These are phyloP conservation scores for Hypoxylon crocopeplum DNA, from an alignment of 495 filamentous ascomycete genomes.

Conservation along the genomic window DNA sequence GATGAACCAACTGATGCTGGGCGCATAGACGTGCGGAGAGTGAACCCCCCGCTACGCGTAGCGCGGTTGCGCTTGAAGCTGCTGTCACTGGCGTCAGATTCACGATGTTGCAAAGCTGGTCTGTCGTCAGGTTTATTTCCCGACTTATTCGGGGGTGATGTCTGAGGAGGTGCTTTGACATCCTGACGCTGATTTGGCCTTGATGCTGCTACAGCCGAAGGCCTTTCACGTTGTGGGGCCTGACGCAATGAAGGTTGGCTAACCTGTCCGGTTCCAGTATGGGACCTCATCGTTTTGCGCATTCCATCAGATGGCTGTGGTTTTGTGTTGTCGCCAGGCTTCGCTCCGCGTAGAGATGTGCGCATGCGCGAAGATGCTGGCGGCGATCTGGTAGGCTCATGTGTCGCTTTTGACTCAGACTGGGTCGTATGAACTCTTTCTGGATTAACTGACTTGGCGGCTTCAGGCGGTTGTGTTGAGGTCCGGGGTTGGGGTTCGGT, in stretches of 20 bases:
- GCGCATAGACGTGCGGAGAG: conserved; percentile 53
- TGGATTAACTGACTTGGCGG: conserved; percentile 5
- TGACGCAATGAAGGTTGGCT: conserved; percentile 27
- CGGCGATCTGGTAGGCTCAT: conserved; percentile 7
- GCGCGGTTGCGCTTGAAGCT: conserved; percentile 54
- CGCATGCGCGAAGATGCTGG: conserved; percentile 43
- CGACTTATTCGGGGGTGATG: neutral
- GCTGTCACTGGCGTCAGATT: conserved; percentile 55
- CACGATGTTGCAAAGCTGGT: conserved; percentile 45
- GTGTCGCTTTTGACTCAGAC: conserved; percentile 48
- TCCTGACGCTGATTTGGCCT: conserved; percentile 7
- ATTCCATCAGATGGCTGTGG: conserved; percentile 37
- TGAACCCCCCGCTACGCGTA: conserved; percentile 24
- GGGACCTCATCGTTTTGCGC: conserved; percentile 45
- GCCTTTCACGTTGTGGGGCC: conserved; percentile 6
- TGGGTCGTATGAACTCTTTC: conserved; percentile 50
- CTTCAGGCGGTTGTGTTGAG: conserved; percentile 2
- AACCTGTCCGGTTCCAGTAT: conserved; percentile 14
- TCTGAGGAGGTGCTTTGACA: conserved; percentile 2
- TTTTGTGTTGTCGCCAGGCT: neutral
- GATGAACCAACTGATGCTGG: conserved; percentile 33
- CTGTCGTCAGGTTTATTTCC: conserved; percentile 12
- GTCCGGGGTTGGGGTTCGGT: neutral
- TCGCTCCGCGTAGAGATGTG: conserved; percentile 46
- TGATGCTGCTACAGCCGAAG: conserved; percentile 15